phyloP scores from a whole-genome alignment of 2,329 filamentous ascomycete species.

The Bipolaris zeicola region DNA sequence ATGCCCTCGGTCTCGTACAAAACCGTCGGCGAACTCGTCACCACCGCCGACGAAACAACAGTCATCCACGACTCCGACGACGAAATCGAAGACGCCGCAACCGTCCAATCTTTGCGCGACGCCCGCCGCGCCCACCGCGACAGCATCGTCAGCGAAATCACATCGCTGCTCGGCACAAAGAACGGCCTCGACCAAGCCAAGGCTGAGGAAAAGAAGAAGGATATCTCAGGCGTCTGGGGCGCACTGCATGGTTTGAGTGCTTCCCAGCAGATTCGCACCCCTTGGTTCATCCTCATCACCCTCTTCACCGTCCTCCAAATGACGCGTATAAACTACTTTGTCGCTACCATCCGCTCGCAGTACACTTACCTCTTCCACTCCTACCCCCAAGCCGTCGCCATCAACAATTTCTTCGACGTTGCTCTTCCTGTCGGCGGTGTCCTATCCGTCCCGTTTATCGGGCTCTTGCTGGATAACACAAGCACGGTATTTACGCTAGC shows the following conservation, averaged over 20 bases:
- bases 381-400: slow-evolving; percentile 63
- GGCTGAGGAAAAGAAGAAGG: slow-evolving; percentile 70
- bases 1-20: slow-evolving; percentile 58
- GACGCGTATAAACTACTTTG: slow-evolving; percentile 90
- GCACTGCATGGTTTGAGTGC: slow-evolving; percentile 77
- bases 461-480: slow-evolving; percentile 75
- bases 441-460: slow-evolving; percentile 85
- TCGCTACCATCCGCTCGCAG: slow-evolving; percentile 83
- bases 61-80: slow-evolving; percentile 62
- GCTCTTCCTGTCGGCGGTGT: slow-evolving; percentile 83
- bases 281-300: slow-evolving; percentile 85
- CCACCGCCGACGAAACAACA: slow-evolving; percentile 64
- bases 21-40: slow-evolving; percentile 76
- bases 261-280: slow-evolving; percentile 73
- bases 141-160: slow-evolving; percentile 71
- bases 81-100: slow-evolving; percentile 55
- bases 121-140: slow-evolving; percentile 66
- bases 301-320: slow-evolving; percentile 72
- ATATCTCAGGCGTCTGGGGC: slow-evolving; percentile 81
- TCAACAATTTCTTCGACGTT: slow-evolving; percentile 89
- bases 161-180: slow-evolving; percentile 71
- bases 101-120: slow-evolving; percentile 56
- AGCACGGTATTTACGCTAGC: slow-evolving; percentile 73
- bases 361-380: slow-evolving; percentile 76
- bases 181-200: slow-evolving; percentile 67